A percentile compares a stretch with the other conserved stretches of the same genome.
Conservation (phyloP, 2,329 filamentous ascomycete species). For the Canariomyces notabilis region DNA sequence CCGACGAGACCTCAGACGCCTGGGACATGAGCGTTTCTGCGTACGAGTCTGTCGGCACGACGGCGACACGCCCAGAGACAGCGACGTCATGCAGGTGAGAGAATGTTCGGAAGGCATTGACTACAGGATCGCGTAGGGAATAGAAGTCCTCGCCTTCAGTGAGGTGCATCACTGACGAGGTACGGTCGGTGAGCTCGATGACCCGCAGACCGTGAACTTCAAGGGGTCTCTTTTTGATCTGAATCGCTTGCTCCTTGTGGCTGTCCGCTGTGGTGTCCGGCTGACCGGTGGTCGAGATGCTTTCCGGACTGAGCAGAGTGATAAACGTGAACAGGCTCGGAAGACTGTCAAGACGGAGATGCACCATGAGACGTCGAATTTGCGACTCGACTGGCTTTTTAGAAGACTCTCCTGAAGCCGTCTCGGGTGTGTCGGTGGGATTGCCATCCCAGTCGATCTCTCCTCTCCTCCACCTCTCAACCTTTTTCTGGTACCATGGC, state of each 20-base stretch:
- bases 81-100: slow-evolving; percentile 78
- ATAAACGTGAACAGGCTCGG: slow-evolving; percentile 77
- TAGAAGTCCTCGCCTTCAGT: slow-evolving; percentile 72
- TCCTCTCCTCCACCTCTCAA: slow-evolving; percentile 61
- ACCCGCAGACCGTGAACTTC: slow-evolving; percentile 66
- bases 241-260: slow-evolving; percentile 7
- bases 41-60: slow-evolving; percentile 73
- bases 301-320: slow-evolving; percentile 59
- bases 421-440: slow-evolving; percentile 33
- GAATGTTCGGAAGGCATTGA: slow-evolving; percentile 87
- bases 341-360: slow-evolving; percentile 79
- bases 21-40: slow-evolving; percentile 70
- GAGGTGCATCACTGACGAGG: slow-evolving; percentile 92
- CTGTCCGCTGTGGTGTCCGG: slow-evolving; percentile 25
- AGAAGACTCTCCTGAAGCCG: slow-evolving; percentile 23
- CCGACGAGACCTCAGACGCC: slow-evolving; percentile 63
- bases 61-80: slow-evolving; percentile 73
- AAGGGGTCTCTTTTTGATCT: slow-evolving; percentile 45
- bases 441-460: slow-evolving; percentile 79
- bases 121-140: slow-evolving; percentile 67
- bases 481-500: slow-evolving; percentile 50
- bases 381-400: slow-evolving; percentile 34
- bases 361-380: slow-evolving; percentile 66
- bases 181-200: slow-evolving; percentile 84
- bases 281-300: slow-evolving; percentile 4